Base-by-base conservation (phyloP, 768 basidiomycete genomes). In the Tricholoma flavovirens region DNA sequence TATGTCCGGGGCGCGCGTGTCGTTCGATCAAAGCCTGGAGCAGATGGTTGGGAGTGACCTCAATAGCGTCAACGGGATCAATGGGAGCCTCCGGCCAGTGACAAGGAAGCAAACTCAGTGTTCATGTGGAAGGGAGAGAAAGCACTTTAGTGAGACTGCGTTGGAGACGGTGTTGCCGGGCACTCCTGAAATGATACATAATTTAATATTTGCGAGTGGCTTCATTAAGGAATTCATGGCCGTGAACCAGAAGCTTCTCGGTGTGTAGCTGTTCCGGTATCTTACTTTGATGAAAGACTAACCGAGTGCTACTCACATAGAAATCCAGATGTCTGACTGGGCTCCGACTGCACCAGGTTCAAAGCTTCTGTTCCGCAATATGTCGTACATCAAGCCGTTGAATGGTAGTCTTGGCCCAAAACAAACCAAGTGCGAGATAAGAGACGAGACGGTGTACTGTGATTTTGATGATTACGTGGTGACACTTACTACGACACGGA, bases 271-370 rank as follows among this genome's bases (percentile, higher is more conserved):
- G 53, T 17, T 19, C 26, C 57, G 8, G 19, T 19, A 14, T 32
- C 35, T n/a, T 24, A 19, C 30, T 26, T 43, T 32, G 26, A 17
- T n/a, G 40, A 15, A n/a, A 43, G 42, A 12, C 43, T 60, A 30
- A 49, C 42, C 30, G 21, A 45, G 22, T 22, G 24, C 49, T 22
- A 24, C 49, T 17, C 10, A 24, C 45, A 5, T 57, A 98, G 96
- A 98, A 61, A 82, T 99, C 53, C 94, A 99, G 70, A 91, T 93
- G 64, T 88, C 93, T 4, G 97, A 98, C 67, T 98, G 97, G 97
- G 75, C 81, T 15, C 94, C 96, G 0, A 74, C 76, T 4, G 64
- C 73, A 0, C 74, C 81, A 0, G 83, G 78, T 12, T 82, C 85
- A 32, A 82, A 85, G 54, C 79, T 92, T 38, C 82, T 97, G 9